Evolutionary conservation across 2,329 filamentous ascomycete genomes (phyloP).

Genomic region (Paraconiothyrium brasiliense): DNA sequence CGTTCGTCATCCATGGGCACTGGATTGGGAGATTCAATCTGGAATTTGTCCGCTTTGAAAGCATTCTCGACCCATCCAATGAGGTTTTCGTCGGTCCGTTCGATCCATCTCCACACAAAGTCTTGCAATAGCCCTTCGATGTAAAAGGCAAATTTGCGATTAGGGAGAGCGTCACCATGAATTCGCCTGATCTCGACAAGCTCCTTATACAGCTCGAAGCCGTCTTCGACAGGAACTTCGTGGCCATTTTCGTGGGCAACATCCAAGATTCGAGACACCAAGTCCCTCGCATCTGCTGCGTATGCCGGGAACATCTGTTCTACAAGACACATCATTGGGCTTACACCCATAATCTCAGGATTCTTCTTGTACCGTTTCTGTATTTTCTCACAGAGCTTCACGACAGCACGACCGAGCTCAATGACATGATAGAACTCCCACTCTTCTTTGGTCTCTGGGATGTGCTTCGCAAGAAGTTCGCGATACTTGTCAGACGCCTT

Average conservation of each 20-base stretch:
- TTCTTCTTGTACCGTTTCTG: conserved; percentile 91
- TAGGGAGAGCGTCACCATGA: conserved; percentile 77
- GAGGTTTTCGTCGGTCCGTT: conserved; percentile 80
- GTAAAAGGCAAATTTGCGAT: conserved; percentile 81
- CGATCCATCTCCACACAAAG: conserved; percentile 97
- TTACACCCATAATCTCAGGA: conserved; percentile 83
- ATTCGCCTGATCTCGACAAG: conserved; percentile 85
- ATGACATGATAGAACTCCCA: conserved; percentile 95
- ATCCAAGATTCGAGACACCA: conserved; percentile 82
- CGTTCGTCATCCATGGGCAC: conserved; percentile 80
- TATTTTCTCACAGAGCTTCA: conserved; percentile 85
- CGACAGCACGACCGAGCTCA: conserved; percentile 84
- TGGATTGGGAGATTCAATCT: conserved; percentile 72
- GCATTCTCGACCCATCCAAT: conserved; percentile 87
- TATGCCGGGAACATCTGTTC: conserved; percentile 88
- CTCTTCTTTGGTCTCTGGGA: conserved; percentile 80
- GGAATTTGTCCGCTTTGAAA: conserved; percentile 88
- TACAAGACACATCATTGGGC: conserved; percentile 75
- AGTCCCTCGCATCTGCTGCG: conserved; percentile 85
- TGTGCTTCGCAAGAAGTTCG: conserved; percentile 77
- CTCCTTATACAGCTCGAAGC: conserved; percentile 92
- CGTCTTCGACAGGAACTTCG: conserved; percentile 88
- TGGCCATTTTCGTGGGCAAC: conserved; percentile 73
- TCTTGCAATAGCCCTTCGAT: conserved; percentile 86
- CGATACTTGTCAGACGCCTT: conserved; percentile 84